A percentile compares a stretch with the other conserved stretches of the same genome.
These are phyloP conservation scores for Wickerhamiella azyma DNA, from an alignment of 805 yeast genomes.

Conservation along the genomic window DNA sequence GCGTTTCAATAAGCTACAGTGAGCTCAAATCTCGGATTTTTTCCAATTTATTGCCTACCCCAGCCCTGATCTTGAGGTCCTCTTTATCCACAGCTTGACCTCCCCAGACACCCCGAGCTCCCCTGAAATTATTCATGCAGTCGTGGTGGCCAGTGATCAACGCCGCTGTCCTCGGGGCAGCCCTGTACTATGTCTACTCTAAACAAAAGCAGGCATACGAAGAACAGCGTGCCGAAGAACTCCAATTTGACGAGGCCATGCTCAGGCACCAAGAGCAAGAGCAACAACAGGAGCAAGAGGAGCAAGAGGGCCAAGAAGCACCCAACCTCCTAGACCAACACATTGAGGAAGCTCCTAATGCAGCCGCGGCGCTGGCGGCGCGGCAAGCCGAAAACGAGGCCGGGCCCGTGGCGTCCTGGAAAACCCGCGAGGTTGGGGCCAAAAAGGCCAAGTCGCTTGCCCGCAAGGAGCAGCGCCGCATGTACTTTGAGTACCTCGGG, in stretches of 20 bases:
- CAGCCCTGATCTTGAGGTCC: no score
- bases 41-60: no score
- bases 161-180: slow-evolving; percentile 2
- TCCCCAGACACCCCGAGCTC: no score
- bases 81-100: no score
- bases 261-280: background rate
- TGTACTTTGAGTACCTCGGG: slow-evolving; percentile 24
- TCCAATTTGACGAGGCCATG: slow-evolving; percentile 5
- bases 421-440: slow-evolving; percentile 21
- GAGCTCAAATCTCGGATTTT: no score
- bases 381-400: slow-evolving; percentile 12
- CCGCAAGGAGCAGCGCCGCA: slow-evolving; percentile 22
- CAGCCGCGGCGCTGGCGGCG: slow-evolving; percentile 12
- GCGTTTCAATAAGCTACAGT: no score
- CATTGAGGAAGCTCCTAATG: slow-evolving; percentile 7
- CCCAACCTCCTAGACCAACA: background rate
- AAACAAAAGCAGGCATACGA: background rate
- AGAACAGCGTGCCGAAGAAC: background rate
- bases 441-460: slow-evolving; percentile 26
- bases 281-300: background rate
- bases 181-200: background rate
- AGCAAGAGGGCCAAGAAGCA: slow-evolving; percentile 12
- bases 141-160: slow-evolving; percentile 5
- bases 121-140: slow-evolving; percentile 4
- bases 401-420: slow-evolving; percentile 17